Evolutionary conservation across 257 asterid species (phyloP), one percentile per base, ranked within the genome.

Genomic region (Misopates orontium): DNA sequence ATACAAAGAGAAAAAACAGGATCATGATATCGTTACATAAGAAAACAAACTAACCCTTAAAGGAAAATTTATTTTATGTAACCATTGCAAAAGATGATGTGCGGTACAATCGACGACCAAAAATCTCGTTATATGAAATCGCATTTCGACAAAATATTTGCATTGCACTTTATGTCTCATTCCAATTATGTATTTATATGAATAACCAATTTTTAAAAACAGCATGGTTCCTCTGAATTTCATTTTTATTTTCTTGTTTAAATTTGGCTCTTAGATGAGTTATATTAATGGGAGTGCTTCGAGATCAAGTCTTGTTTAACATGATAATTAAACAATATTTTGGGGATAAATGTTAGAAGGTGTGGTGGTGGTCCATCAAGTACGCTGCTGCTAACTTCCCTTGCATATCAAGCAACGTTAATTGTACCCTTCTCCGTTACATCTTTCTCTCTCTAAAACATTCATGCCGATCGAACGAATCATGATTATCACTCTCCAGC

Each of bases 341-440:
- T 11, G 56, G 23, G 40, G n/a, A 40, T 49, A 62, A 49, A 60
- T 11, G 21, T 32, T n/a, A 64, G 47, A 28, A 39, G 48, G 69
- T 62, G 47, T 54, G 89, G 82, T 74, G 94, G 96, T 77, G 86
- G 91, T 79, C 91, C 96, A 88, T 80, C 87, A 80, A 84, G 85
- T 79, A 78, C 70, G 23, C 83, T 52, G 64, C 73, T 70, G 82
- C 79, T 77, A 74, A 79, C 61, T 79, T 91, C 83, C 95, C 98
- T 88, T 88, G 91, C 83, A 80, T 78, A 77, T 83, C 96, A 88
- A 91, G 96, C 95, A 84, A 86, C 76, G 71, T 79, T 65, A 67
- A 24, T 14, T 71, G 20, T 55, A 24, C 62, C 21, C 12, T 25
- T 18, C 18, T 12, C 21, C 18, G 56, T 53, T 69, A 68, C 60